phyloP scores from a whole-genome alignment of 805 yeast species.

The Gaillardinia entomophila region DNA sequence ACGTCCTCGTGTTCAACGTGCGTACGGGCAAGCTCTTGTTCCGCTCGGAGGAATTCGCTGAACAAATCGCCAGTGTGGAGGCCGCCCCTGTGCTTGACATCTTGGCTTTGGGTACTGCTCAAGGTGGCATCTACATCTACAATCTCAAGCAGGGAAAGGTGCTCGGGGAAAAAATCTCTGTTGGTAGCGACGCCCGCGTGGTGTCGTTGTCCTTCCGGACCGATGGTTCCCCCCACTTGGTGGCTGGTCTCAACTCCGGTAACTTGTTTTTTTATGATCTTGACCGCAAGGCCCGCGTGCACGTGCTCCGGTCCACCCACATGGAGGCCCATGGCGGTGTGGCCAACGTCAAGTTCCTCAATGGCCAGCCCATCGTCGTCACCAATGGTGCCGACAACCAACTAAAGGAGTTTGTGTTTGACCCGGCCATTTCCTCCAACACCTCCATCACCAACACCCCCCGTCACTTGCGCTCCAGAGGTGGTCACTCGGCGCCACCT shows the following conservation, averaged over 20 bases:
- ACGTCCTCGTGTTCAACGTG: constrained; percentile 62
- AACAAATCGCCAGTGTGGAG: constrained; percentile 60
- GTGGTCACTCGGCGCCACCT: constrained; percentile 97
- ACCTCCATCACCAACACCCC: constrained; percentile 77
- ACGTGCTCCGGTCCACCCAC: constrained; percentile 68
- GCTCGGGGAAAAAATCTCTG: constrained; percentile 44
- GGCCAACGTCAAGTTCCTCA: constrained; percentile 63
- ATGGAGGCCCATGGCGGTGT: constrained; percentile 73
- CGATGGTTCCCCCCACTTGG: constrained; percentile 81
- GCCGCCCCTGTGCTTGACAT: constrained; percentile 84
- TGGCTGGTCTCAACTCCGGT: constrained; percentile 73
- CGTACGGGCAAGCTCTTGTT: constrained; percentile 69
- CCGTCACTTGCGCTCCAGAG: constrained; percentile 84
- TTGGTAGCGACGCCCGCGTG: constrained; percentile 35
- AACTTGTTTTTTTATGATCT: constrained; percentile 84
- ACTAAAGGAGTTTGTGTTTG: constrained; percentile 86
- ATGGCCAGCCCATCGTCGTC: constrained; percentile 87
- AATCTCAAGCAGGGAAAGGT: constrained; percentile 62
- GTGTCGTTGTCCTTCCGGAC: constrained; percentile 80
- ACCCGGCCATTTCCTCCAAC: constrained; percentile 73
- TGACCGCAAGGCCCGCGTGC: constrained; percentile 66
- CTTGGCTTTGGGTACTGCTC: constrained; percentile 67
- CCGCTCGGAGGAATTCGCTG: constrained; percentile 42
- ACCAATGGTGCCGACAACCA: constrained; percentile 90
- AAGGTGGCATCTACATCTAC: constrained; percentile 61